Evolutionary conservation across 2,329 filamentous ascomycete species (phyloP).

Genomic region (Aspergillus puulaauensis): DNA sequence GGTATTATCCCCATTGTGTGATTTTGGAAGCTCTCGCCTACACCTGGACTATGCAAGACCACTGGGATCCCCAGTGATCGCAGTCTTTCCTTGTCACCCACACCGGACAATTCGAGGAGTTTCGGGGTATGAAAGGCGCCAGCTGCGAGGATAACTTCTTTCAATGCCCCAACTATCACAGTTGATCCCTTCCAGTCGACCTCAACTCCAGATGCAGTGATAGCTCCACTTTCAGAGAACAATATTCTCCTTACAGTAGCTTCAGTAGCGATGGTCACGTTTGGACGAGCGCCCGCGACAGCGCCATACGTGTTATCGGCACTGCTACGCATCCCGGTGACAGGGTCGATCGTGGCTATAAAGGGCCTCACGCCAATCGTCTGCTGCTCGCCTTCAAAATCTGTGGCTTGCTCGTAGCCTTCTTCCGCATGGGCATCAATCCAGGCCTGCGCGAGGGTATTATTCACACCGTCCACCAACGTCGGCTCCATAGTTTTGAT

Average conservation of each 20-base stretch:
- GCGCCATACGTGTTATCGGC: not conserved
- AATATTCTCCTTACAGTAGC: not conserved
- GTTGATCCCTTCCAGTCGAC: not conserved
- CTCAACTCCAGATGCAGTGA: not conserved
- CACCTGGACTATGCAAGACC: not conserved
- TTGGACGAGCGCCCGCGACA: not conserved
- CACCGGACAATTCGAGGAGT: constrained; percentile 61
- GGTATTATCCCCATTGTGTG: not conserved
- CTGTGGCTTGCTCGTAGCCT: not conserved
- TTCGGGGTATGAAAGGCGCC: constrained; percentile 59
- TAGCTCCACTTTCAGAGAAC: not conserved
- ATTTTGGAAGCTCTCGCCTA: not conserved
- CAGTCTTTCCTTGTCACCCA: constrained; percentile 46
- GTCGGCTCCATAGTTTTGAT: not conserved
- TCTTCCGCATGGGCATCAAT: not conserved
- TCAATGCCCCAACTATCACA: constrained; percentile 31
- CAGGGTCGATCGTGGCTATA: not conserved
- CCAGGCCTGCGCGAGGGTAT: not conserved
- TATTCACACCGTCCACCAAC: not conserved
- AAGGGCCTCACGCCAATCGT: not conserved
- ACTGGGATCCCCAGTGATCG: not conserved
- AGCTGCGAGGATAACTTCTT: constrained; percentile 61
- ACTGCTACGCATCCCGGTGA: not conserved
- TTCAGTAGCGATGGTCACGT: not conserved
- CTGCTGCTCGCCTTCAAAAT: not conserved